phyloP scores from a whole-genome alignment of 768 basidiomycete genomes.

The Suillus fuscotomentosus region DNA sequence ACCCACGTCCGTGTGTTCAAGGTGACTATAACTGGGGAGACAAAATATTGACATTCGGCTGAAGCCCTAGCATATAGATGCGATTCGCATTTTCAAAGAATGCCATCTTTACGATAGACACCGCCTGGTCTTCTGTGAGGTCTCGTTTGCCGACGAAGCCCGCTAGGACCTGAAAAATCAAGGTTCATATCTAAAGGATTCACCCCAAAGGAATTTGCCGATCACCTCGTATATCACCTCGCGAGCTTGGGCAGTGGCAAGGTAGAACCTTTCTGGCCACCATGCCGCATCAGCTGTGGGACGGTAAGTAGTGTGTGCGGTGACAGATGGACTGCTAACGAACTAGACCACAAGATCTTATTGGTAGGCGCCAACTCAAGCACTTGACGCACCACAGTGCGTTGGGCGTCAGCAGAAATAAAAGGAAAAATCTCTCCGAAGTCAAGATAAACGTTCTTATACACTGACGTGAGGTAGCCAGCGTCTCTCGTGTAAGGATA shows the following conservation, averaged over 20 bases:
- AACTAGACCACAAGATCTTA: slow-evolving; percentile 83
- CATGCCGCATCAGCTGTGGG: slow-evolving; percentile 59
- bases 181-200: neutral
- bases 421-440: slow-evolving; percentile 79
- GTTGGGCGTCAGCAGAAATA: slow-evolving; percentile 63
- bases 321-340: slow-evolving; percentile 15
- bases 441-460: slow-evolving; percentile 74
- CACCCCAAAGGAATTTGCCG: neutral
- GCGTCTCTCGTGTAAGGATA: slow-evolving; percentile 81
- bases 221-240: slow-evolving; percentile 57
- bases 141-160: slow-evolving; percentile 48
- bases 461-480: slow-evolving; percentile 71
- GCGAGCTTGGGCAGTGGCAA: slow-evolving; percentile 64
- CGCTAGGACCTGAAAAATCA: slow-evolving; percentile 51
- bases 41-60: slow-evolving; percentile 23
- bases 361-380: slow-evolving; percentile 74
- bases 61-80: slow-evolving; percentile 57
- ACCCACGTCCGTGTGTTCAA: neutral
- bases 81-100: slow-evolving; percentile 69
- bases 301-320: slow-evolving; percentile 4
- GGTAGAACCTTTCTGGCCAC: slow-evolving; percentile 79
- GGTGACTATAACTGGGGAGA: neutral
- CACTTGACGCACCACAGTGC: slow-evolving; percentile 55
- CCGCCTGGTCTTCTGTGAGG: slow-evolving; percentile 53
- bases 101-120: slow-evolving; percentile 49